These are phyloP conservation scores for Jaltomata sinuosa DNA, from an alignment of 257 asterid genomes.

Conservation along the genomic window DNA sequence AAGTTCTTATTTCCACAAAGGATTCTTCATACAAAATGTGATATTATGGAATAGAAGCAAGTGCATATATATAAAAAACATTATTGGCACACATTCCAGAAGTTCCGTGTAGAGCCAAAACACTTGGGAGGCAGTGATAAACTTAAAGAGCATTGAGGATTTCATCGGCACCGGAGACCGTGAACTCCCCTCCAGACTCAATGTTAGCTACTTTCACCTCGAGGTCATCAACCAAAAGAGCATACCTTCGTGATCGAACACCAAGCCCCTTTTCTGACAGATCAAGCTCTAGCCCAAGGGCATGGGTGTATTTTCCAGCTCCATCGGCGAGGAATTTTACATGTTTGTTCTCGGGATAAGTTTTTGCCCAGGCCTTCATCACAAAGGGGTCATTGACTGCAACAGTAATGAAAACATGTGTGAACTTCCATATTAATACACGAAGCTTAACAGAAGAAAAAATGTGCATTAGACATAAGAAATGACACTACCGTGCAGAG, in stretches of 20 bases:
- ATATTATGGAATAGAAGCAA: not conserved
- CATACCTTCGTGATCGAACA: conserved; percentile 63
- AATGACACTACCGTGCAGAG: not conserved
- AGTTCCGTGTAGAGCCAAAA: not conserved
- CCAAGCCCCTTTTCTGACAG: conserved; percentile 86
- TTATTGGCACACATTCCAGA: not conserved
- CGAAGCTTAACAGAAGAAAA: not conserved
- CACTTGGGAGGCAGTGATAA: not conserved
- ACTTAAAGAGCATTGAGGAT: conserved; percentile 70
- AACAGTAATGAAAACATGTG: not conserved
- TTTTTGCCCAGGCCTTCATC: conserved; percentile 98
- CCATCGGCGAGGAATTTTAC: conserved; percentile 93
- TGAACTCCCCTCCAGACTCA: conserved; percentile 90
- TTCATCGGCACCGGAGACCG: conserved; percentile 80
- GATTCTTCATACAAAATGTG: not conserved
- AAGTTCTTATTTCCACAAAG: not conserved
- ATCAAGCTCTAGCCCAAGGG: conserved; percentile 83
- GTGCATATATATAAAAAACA: not conserved
- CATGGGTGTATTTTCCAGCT: conserved; percentile 57
- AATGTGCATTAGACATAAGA: not conserved
- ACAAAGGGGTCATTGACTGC: conserved; percentile 91
- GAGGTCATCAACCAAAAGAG: conserved; percentile 77
- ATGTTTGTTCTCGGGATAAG: conserved; percentile 67
- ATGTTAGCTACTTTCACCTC: conserved; percentile 67
- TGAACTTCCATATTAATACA: not conserved